These are phyloP conservation scores for Melampsora abietis-canadensis DNA, from an alignment of 1,284 basidiomycete species.

Conservation along the genomic window DNA sequence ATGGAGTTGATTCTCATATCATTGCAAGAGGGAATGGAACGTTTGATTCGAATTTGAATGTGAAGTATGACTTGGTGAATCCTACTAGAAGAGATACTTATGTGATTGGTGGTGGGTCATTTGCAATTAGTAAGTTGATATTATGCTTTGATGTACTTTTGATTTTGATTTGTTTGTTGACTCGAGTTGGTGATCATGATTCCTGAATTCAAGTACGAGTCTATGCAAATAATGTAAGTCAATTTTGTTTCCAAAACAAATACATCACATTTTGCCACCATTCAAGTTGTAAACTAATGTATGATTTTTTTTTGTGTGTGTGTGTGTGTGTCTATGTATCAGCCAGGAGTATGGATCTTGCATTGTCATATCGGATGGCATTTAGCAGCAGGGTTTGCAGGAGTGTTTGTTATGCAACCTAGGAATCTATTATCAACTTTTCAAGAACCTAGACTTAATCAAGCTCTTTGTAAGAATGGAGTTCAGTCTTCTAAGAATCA, in stretches of 20 bases:
- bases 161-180: neutral
- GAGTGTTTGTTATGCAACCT: slow-evolving; percentile 50
- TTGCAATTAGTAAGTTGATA: slow-evolving; percentile 26
- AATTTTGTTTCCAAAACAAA: no score
- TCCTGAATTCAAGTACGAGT: neutral
- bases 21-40: neutral
- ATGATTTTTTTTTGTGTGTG: neutral
- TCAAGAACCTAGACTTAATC: slow-evolving; percentile 45
- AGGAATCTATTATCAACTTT: slow-evolving; percentile 44
- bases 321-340: neutral
- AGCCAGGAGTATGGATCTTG: slow-evolving; percentile 14
- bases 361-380: slow-evolving; percentile 43
- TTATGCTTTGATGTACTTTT: no score
- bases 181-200: neutral
- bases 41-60: neutral
- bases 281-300: neutral
- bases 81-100: slow-evolving; percentile 19
- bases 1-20: slow-evolving; percentile 47
- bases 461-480: slow-evolving; percentile 45
- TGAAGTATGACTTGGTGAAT: neutral
- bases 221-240: slow-evolving; percentile 4
- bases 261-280: no score
- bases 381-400: slow-evolving; percentile 48
- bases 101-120: slow-evolving; percentile 29
- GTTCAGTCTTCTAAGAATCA: slow-evolving; percentile 17